Evolutionary conservation across 2,329 filamentous ascomycete species (phyloP).

Genomic region (Beauveria asiatica): DNA sequence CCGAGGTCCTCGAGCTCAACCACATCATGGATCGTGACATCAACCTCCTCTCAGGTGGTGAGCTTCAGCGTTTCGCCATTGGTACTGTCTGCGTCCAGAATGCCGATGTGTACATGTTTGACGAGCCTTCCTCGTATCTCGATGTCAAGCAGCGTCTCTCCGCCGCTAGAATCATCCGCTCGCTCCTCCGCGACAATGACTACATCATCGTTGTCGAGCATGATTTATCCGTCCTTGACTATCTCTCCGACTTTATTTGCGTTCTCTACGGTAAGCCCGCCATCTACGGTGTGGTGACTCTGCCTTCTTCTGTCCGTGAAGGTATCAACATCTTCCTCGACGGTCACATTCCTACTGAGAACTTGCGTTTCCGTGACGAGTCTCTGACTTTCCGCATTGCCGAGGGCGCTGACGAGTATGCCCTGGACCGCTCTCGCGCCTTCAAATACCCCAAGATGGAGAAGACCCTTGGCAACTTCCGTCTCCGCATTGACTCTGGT

Average conservation of each 20-base stretch:
- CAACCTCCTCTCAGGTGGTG: conserved; percentile 84
- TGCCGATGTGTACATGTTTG: conserved; percentile 99
- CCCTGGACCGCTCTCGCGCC: conserved; percentile 72
- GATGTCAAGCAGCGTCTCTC: conserved; percentile 98
- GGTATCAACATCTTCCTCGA: conserved; percentile 99
- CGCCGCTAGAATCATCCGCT: conserved; percentile 86
- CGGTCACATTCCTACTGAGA: conserved; percentile 95
- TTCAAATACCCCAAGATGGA: conserved; percentile 87
- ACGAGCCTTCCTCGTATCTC: conserved; percentile 96
- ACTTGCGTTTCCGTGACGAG: conserved; percentile 95
- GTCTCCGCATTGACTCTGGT: conserved; percentile 71
- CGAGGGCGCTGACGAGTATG: conserved; percentile 81
- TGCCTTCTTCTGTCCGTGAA: conserved; percentile 92
- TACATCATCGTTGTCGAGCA: conserved; percentile 99
- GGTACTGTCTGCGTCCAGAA: conserved; percentile 92
- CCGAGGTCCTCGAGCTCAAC: conserved; percentile 75
- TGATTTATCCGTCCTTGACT: conserved; percentile 96
- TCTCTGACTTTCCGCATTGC: conserved; percentile 91
- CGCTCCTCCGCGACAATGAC: conserved; percentile 77
- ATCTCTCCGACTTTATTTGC: conserved; percentile 97
- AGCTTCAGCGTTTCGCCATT: conserved; percentile 96
- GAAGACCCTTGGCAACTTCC: conserved; percentile 87
- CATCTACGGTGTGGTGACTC: conserved; percentile 93
- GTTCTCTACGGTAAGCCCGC: conserved; percentile 93
- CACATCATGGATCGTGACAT: conserved; percentile 92